These are phyloP conservation scores for Aspergillus sclerotiicarbonarius DNA, from an alignment of 495 filamentous ascomycete species.

Conservation along the genomic window DNA sequence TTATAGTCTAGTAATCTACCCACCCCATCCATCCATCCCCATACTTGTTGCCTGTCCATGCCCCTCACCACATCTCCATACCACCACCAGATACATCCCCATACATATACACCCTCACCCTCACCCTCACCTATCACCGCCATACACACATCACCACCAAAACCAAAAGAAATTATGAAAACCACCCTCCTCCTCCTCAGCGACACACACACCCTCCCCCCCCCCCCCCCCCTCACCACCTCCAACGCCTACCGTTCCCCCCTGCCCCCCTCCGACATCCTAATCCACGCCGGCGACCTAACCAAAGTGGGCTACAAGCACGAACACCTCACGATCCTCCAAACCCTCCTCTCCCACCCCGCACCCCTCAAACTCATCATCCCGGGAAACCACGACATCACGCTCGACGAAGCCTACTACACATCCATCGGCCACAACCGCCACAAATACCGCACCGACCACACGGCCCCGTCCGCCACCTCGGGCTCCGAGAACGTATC, in stretches of 20 bases:
- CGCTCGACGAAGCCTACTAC: slow-evolving; percentile 60
- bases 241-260: slow-evolving; percentile 41
- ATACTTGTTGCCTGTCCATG: background rate
- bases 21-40: background rate
- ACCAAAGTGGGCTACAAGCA: slow-evolving; percentile 57
- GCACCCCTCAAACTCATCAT: slow-evolving; percentile 77
- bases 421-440: slow-evolving; percentile 27
- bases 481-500: background rate
- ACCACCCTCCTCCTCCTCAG: slow-evolving; percentile 60
- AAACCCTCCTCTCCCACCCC: slow-evolving; percentile 52
- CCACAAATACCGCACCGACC: slow-evolving; percentile 27
- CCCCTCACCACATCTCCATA: background rate
- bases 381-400: slow-evolving; percentile 78
- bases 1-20: background rate
- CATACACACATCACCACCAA: slow-evolving; percentile 2
- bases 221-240: slow-evolving; percentile 23
- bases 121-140: background rate
- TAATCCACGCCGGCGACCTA: slow-evolving; percentile 73
- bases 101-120: background rate
- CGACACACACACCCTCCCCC: slow-evolving; percentile 56
- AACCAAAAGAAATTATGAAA: slow-evolving; percentile 11
- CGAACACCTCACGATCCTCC: slow-evolving; percentile 53
- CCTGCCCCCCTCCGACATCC: slow-evolving; percentile 58
- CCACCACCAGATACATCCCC: background rate
- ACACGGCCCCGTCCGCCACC: slow-evolving; percentile 16